Evolutionary conservation across 352 stramenopile genomes (phyloP).

Genomic region (Phytophthora podocarpi): DNA sequence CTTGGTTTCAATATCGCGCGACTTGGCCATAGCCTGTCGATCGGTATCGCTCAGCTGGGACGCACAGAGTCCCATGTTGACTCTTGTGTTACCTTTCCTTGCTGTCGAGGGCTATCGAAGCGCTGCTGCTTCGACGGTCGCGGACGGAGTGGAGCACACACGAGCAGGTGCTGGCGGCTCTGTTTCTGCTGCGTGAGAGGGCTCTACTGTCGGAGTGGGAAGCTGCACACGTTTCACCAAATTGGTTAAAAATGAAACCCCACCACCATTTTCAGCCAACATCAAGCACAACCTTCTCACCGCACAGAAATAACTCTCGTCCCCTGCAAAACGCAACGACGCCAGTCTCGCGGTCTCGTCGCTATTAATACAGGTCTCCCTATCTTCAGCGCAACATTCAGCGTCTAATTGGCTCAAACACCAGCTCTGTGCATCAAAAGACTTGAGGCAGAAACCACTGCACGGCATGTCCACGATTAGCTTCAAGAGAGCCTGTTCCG

Average conservation of each 20-base stretch:
- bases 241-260: slow-evolving; percentile 79
- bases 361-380: slow-evolving; percentile 34
- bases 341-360: slow-evolving; percentile 19
- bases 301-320: slow-evolving; percentile 40
- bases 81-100: slow-evolving; percentile 23
- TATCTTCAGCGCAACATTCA: slow-evolving; percentile 1
- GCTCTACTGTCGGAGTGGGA: slow-evolving; percentile 40
- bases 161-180: slow-evolving; percentile 21
- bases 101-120: slow-evolving; percentile 23
- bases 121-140: slow-evolving; percentile 28
- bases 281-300: slow-evolving; percentile 6
- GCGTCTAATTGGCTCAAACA: slow-evolving; percentile 17
- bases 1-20: slow-evolving; percentile 76
- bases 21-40: slow-evolving; percentile 70
- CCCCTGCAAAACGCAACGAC: slow-evolving; percentile 28
- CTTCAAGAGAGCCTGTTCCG: slow-evolving; percentile 3
- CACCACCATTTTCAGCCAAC: slow-evolving; percentile 22
- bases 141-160: slow-evolving; percentile 26
- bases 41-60: slow-evolving; percentile 66
- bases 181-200: slow-evolving; percentile 37
- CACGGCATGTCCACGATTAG: slow-evolving; percentile 21
- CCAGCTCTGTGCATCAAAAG: slow-evolving; percentile 11
- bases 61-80: slow-evolving; percentile 71
- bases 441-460: slow-evolving; percentile 30
- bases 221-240: slow-evolving; percentile 45